Conservation (phyloP, 768 basidiomycete genomes). For the Lentinula sp. region DNA sequence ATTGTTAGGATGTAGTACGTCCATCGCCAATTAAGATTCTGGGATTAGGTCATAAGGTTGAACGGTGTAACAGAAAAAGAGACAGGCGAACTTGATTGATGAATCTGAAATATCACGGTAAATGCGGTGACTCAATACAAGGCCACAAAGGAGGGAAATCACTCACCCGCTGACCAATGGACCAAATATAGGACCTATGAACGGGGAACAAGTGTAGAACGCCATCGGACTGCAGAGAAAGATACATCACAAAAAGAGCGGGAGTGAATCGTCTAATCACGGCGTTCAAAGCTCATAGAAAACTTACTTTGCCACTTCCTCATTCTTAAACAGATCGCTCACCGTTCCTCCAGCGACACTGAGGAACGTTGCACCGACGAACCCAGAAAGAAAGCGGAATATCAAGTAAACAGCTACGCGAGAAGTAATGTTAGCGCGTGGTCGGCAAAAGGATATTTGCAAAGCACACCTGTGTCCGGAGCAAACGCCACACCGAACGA, state of each 20-base stretch:
- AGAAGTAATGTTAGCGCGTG: background rate
- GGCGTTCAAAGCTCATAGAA: background rate
- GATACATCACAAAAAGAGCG: too few relatives aligned
- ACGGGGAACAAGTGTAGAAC: constrained; percentile 49
- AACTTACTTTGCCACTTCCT: constrained; percentile 52
- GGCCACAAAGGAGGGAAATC: constrained; percentile 42
- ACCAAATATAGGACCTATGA: constrained; percentile 45
- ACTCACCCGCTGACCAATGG: constrained; percentile 57
- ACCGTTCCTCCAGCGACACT: constrained; percentile 54
- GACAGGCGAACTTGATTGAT: constrained; percentile 56
- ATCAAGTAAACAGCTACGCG: constrained; percentile 50
- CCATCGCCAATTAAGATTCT: constrained; percentile 69
- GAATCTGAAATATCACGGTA: constrained; percentile 33
- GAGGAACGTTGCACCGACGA: constrained; percentile 48
- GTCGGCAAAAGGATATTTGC: background rate
- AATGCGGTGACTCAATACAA: constrained; percentile 14
- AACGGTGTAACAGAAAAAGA: background rate
- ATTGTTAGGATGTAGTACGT: constrained; percentile 67
- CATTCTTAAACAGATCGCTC: constrained; percentile 50
- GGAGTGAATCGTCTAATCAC: background rate
- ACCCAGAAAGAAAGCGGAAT: constrained; percentile 49
- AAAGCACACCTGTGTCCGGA: constrained; percentile 48
- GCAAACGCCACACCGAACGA: constrained; percentile 73
- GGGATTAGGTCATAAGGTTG: constrained; percentile 6
- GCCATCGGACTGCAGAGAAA: constrained; percentile 32